Conservation (phyloP, 2,329 filamentous ascomycete species). For the Aspergillus costaricaensis region DNA sequence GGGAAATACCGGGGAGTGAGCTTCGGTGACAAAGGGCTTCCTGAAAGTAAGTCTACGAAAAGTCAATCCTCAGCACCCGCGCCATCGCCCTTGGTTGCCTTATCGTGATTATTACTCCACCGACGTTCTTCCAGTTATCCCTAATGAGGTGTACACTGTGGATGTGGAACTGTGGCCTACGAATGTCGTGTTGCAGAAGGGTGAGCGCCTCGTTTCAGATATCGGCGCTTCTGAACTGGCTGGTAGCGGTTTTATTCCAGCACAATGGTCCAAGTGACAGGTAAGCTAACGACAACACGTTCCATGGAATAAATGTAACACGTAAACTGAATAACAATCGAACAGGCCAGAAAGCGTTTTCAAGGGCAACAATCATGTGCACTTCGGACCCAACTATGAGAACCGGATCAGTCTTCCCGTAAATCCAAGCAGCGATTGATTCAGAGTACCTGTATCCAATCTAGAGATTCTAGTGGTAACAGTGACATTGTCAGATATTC, state of each 20-base stretch:
- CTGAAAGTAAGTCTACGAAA: constrained; percentile 53
- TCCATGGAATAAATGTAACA: too few species aligned
- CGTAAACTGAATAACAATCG: too few species aligned
- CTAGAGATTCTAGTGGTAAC: too few species aligned
- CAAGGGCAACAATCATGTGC: background rate
- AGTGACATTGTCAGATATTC: too few species aligned
- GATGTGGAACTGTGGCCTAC: constrained; percentile 45
- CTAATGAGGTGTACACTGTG: constrained; percentile 49
- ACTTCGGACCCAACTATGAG: background rate
- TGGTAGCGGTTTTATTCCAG: too few species aligned
- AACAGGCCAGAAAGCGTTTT: background rate
- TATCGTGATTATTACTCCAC: constrained; percentile 46
- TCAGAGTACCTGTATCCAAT: too few species aligned
- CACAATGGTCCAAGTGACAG: too few species aligned
- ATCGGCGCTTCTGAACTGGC: too few species aligned
- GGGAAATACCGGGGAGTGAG: constrained; percentile 53
- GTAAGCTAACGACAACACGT: too few species aligned
- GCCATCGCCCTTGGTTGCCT: constrained; percentile 48
- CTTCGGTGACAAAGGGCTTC: constrained; percentile 57
- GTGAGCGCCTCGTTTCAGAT: constrained; percentile 20
- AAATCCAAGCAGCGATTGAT: background rate
- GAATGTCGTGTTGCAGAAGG: constrained; percentile 30
- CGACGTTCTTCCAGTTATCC: constrained; percentile 47
- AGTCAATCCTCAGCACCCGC: constrained; percentile 43
- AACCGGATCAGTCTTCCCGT: background rate